Evolutionary conservation across 2,329 filamentous ascomycete genomes (phyloP).

Genomic region (Aspergillus amoenus): DNA sequence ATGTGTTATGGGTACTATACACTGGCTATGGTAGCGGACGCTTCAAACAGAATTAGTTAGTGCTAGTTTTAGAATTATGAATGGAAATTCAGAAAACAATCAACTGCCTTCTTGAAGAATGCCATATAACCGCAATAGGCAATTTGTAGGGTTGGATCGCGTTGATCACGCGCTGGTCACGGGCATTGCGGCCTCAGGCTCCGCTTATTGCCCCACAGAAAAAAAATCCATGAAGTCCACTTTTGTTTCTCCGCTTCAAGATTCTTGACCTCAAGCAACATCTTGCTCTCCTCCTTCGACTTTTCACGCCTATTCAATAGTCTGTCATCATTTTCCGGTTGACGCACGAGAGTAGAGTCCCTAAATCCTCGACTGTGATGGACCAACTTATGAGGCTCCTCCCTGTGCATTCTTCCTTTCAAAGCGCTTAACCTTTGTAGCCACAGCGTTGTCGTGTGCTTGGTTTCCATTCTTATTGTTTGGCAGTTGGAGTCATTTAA

Average conservation of each 20-base stretch:
- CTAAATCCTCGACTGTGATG: conserved; percentile 9
- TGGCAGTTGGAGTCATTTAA: conserved; percentile 1
- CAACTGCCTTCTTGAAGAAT: background rate
- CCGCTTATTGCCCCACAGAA: conserved; percentile 19
- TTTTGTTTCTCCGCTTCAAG: conserved; percentile 12
- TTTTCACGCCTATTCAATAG: conserved; percentile 2
- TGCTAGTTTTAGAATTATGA: background rate
- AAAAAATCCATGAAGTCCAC: conserved; percentile 18
- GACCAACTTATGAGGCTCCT: conserved; percentile 20
- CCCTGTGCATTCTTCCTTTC: background rate
- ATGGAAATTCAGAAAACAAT: background rate
- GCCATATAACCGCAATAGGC: conserved; percentile 11
- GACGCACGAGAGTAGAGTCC: background rate
- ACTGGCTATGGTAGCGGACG: background rate
- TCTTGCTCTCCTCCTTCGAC: background rate
- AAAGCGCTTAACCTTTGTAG: conserved; percentile 17
- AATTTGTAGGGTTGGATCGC: conserved; percentile 5
- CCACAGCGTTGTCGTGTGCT: conserved; percentile 20
- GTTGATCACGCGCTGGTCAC: conserved; percentile 19
- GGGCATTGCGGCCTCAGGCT: conserved; percentile 20
- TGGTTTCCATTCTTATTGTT: conserved; percentile 2
- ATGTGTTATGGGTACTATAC: conserved; percentile 3
- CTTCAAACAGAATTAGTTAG: background rate
- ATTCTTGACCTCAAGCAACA: background rate
- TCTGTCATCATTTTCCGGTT: background rate